Evolutionary conservation across 1,284 basidiomycete species (phyloP), one percentile per base, ranked within the genome.

Genomic region (Athelia sp.): DNA sequence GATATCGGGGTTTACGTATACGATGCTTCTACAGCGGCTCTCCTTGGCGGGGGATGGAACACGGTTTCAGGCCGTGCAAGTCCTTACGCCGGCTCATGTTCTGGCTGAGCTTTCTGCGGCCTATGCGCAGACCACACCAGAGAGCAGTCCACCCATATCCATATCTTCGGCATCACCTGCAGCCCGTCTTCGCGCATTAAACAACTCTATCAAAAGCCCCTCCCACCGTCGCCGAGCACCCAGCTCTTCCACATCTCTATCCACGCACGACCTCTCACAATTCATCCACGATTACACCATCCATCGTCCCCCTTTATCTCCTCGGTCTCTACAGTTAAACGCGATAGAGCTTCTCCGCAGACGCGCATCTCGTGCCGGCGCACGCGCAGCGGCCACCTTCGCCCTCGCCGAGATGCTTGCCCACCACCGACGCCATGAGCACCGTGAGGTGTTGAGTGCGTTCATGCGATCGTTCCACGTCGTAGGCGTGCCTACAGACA

Each of bases 321-420:
- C 26, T 13, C 26, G n/a, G 36, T 17, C 36, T 9, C 9, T 21
- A 6, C 15, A 40, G 15, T 6, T 9, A 21, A 40, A 6, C 6
- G 36, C 36, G 6, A n/a, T 40, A 4, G 6, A 6, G 8, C 36
- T 40, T n/a, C 36, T 40, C 6, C 36, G 36, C 15, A 40, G 19
- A 40, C 36, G 36, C 36, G 36, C 36, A 4, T 40, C n/a, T 6
- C 6, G 36, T 9, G 15, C n/a, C 19, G 36, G 36, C 19, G n/a
- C 4, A 8, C 6, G n/a, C 6, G 6, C n/a, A 6, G 36, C 36
- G 6, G 15, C 36, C 6, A n/a, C 15, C 36, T 73, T 71, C 71
- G 62, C 55, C 0, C 59, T 72, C 34, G 62, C 68, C 4, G 66
- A 74, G 50, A 67, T 74, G 64, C 60, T 66, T 2, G 57, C 65